Conservation (phyloP, 345 rosid species). For the Sonneratia caseolaris region DNA sequence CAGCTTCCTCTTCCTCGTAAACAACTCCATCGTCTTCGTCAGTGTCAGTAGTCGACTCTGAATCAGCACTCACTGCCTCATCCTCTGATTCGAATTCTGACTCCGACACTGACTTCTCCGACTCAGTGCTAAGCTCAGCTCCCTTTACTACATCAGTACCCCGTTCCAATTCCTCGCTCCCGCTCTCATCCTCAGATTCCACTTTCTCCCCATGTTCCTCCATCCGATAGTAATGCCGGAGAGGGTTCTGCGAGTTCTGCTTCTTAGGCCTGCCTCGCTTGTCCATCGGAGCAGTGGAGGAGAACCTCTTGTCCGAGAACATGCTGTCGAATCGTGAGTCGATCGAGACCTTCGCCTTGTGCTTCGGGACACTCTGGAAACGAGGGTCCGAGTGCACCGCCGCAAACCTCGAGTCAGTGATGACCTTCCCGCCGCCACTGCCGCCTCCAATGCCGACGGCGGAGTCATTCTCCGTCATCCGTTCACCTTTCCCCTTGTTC, state of each 20-base stretch:
- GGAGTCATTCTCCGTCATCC: neutral
- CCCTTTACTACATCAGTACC: slow-evolving; percentile 18
- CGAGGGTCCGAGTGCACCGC: slow-evolving; percentile 69
- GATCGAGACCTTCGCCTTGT: slow-evolving; percentile 50
- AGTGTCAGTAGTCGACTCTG: slow-evolving; percentile 40
- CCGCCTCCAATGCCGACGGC: slow-evolving; percentile 6
- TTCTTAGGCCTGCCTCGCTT: slow-evolving; percentile 69
- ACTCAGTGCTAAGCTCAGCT: slow-evolving; percentile 16
- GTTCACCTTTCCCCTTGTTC: slow-evolving; percentile 7
- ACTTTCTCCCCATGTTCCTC: slow-evolving; percentile 26
- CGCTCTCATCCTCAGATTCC: slow-evolving; percentile 14
- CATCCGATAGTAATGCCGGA: slow-evolving; percentile 55
- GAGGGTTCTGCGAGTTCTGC: slow-evolving; percentile 24
- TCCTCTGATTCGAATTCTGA: slow-evolving; percentile 8
- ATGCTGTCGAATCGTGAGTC: slow-evolving; percentile 62
- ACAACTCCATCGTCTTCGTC: slow-evolving; percentile 39
- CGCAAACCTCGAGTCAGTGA: slow-evolving; percentile 60
- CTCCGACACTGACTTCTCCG: slow-evolving; percentile 21
- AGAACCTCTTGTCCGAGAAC: slow-evolving; percentile 50
- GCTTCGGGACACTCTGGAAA: slow-evolving; percentile 65
- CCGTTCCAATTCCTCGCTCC: slow-evolving; percentile 12
- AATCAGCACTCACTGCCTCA: slow-evolving; percentile 11
- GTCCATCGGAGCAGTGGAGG: slow-evolving; percentile 51
- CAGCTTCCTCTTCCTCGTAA: slow-evolving; percentile 42
- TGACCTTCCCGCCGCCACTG: slow-evolving; percentile 19